phyloP scores from a whole-genome alignment of 2,329 filamentous ascomycete species.

The Fusarium sublunatum region DNA sequence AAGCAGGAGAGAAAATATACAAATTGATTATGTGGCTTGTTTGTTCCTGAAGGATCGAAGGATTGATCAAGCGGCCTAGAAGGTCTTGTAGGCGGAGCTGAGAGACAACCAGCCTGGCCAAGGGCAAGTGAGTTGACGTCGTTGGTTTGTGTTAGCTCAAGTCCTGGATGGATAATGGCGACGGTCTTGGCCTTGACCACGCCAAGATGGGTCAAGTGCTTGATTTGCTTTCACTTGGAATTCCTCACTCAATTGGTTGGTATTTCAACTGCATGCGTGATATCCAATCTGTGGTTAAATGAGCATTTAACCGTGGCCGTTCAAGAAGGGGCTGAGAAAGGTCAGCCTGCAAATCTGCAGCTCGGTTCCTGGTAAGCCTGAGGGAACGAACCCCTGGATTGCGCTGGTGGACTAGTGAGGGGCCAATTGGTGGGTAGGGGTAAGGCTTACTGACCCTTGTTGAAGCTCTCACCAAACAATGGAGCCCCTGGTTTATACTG shows the following conservation, averaged over 20 bases:
- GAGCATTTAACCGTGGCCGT: slow-evolving; percentile 19
- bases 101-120: slow-evolving; percentile 24
- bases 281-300: slow-evolving; percentile 10
- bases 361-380: slow-evolving; percentile 33
- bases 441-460: slow-evolving; percentile 23
- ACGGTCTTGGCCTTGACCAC: slow-evolving; percentile 19
- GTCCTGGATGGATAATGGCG: slow-evolving; percentile 19
- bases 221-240: slow-evolving; percentile 29
- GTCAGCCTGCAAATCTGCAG: slow-evolving; percentile 19
- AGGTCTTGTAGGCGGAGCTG: slow-evolving; percentile 20
- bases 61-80: slow-evolving; percentile 7
- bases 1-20: neutral
- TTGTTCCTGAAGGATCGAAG: slow-evolving; percentile 2
- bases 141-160: slow-evolving; percentile 37
- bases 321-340: slow-evolving; percentile 17
- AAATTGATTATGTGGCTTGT: neutral
- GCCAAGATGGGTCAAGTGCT: slow-evolving; percentile 34
- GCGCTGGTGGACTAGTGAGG: slow-evolving; percentile 16
- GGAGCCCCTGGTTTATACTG: slow-evolving; percentile 6
- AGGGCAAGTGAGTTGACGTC: slow-evolving; percentile 40
- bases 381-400: slow-evolving; percentile 34
- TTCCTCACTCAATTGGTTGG: slow-evolving; percentile 26
- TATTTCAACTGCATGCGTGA: slow-evolving; percentile 25
- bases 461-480: slow-evolving; percentile 36
- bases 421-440: slow-evolving; percentile 8